Base-by-base conservation (phyloP, 2,329 filamentous ascomycete species). In the Exophiala sp. region DNA sequence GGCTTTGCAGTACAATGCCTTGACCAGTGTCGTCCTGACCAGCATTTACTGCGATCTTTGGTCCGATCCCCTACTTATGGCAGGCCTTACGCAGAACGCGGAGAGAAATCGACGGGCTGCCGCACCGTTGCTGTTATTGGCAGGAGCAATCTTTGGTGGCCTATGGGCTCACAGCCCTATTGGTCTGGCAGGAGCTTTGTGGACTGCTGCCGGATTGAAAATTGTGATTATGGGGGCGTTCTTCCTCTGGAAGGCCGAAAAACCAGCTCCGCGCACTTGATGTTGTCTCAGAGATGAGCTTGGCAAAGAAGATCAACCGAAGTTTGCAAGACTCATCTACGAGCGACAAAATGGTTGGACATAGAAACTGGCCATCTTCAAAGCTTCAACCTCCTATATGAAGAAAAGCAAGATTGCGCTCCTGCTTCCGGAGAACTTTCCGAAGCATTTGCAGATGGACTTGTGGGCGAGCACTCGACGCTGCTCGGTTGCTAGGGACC, bases 1-100 rank as follows among this genome's bases (percentile, higher is more conserved):
- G 3, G 83, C 86, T 0, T 70, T 92, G 55, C 80, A 84, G 63
- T 86, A 85, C 65, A 84, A 83, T 54, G 82, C 84, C 2, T 72
- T 92, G 16, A 91, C 88, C 0, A 90, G 86, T 57, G 88, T 91
- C 12, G 89, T 91, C 2, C 71, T 94, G 55, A 92, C 89, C 1
- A 90, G 86, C 66, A 84, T 89, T 58, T 92, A 91, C 72, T 91
- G 87, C 66, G 89, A 92, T 67, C 66, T 92, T 16, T 89, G 89
- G 62, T 87, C 84, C 1, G 87, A 90, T 63, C 71, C 76, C 8
- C 72, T 75, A 7, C 57, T 84, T n/a, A 68, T 68, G 1, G 59
- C 67, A 0, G 66, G 63, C 1, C 56, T 72, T 1, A 55, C 68
- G 10, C 64, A 68, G 1, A 79, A 82, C 52, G 67, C 74, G 0